Evolutionary conservation across 2,329 filamentous ascomycete genomes (phyloP).

Genomic region (Aspergillus spinulosporus): DNA sequence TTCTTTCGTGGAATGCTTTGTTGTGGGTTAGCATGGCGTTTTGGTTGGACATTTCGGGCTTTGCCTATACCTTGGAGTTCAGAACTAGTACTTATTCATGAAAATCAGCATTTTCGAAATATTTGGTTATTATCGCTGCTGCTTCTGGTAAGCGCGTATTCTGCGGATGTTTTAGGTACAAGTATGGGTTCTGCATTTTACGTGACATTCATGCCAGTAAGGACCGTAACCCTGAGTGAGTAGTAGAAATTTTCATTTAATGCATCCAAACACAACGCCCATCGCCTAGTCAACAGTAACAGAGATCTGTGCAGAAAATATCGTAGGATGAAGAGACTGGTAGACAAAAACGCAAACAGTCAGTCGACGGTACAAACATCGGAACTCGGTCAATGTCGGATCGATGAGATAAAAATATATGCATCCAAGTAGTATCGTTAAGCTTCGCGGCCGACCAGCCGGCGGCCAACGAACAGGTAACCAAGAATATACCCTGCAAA

Average conservation of each 20-base stretch:
- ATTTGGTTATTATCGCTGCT: background rate
- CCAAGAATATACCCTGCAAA: background rate
- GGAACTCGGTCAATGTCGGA: background rate
- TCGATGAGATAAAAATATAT: constrained; percentile 7
- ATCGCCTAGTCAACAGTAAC: constrained; percentile 5
- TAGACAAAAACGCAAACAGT: background rate
- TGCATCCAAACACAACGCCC: constrained; percentile 10
- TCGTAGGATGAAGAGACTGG: background rate
- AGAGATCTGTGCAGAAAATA: background rate
- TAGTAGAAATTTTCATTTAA: constrained; percentile 2
- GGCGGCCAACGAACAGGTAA: background rate
- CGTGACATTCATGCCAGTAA: background rate
- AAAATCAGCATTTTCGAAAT: too few species aligned
- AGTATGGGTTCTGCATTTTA: background rate
- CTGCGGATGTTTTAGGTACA: background rate
- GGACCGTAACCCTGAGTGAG: background rate
- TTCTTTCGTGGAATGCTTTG: constrained; percentile 17
- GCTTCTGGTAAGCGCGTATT: constrained; percentile 3
- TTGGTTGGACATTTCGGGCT: constrained; percentile 14
- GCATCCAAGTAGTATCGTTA: background rate
- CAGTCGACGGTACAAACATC: background rate
- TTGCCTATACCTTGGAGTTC: constrained; percentile 20
- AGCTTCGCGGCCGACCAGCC: background rate
- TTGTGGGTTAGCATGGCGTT: constrained; percentile 28
- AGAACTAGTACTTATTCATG: background rate